These are phyloP conservation scores for Talaromyces sp. DNA, from an alignment of 2,329 filamentous ascomycete genomes.

Conservation along the genomic window DNA sequence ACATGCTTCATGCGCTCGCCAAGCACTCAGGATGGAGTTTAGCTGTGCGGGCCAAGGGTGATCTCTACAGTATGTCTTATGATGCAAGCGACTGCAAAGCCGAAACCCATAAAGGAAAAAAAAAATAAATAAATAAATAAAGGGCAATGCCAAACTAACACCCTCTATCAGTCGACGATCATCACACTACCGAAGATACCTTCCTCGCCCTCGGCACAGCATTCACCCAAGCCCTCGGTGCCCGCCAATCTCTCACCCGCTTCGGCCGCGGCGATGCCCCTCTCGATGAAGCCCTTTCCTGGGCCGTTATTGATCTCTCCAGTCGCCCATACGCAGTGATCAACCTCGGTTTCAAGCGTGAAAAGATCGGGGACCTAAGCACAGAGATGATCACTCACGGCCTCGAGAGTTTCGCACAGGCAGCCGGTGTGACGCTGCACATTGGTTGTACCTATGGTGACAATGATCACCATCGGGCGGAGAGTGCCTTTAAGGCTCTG, in stretches of 20 bases:
- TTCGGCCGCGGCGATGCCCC: slow-evolving; percentile 93
- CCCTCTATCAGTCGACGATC: slow-evolving; percentile 76
- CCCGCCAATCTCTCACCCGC: slow-evolving; percentile 77
- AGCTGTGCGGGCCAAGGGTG: slow-evolving; percentile 78
- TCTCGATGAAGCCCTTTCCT: slow-evolving; percentile 90
- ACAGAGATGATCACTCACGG: slow-evolving; percentile 98
- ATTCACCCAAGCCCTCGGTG: slow-evolving; percentile 78
- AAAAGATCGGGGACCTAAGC: slow-evolving; percentile 91
- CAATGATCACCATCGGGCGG: slow-evolving; percentile 95
- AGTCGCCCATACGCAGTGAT: slow-evolving; percentile 87
- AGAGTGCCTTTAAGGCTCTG: slow-evolving; percentile 96
- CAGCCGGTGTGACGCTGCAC: slow-evolving; percentile 87
- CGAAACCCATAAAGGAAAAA: too few relatives aligned
- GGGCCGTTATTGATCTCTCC: slow-evolving; percentile 91
- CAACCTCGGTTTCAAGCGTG: slow-evolving; percentile 80
- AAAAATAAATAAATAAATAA: too few relatives aligned
- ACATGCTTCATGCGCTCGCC: slow-evolving; percentile 96
- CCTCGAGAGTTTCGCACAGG: slow-evolving; percentile 89
- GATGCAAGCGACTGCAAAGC: not conserved
- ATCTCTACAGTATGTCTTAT: slow-evolving; percentile 75
- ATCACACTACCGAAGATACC: slow-evolving; percentile 95
- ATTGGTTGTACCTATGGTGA: slow-evolving; percentile 87
- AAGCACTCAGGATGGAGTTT: slow-evolving; percentile 97
- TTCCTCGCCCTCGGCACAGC: slow-evolving; percentile 87
- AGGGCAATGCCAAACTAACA: not conserved